Percentiles rank a stretch among this genome's conserved stretches.
Conservation (phyloP, 257 asterid species). For the Ballota nigra region DNA sequence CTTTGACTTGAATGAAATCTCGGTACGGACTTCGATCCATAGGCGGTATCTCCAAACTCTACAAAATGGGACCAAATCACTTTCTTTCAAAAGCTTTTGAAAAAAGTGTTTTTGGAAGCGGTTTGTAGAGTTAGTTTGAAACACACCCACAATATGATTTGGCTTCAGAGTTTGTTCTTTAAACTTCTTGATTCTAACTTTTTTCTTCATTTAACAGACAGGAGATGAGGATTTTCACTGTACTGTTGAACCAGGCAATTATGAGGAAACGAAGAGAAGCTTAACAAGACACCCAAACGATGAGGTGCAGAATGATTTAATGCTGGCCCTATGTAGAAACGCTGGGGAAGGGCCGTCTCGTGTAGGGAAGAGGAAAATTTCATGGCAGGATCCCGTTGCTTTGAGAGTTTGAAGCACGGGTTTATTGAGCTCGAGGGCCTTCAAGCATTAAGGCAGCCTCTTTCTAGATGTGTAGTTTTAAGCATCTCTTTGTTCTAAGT, state of each 20-base stretch:
- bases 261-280: slow-evolving; percentile 48
- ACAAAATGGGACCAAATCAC: background rate
- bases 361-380: slow-evolving; percentile 69
- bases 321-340: slow-evolving; percentile 59
- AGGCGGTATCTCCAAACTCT: background rate
- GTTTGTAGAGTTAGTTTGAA: too few species aligned
- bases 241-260: slow-evolving; percentile 30
- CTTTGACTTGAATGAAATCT: slow-evolving; percentile 79
- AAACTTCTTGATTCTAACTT: background rate
- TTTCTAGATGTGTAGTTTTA: background rate
- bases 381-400: slow-evolving; percentile 92
- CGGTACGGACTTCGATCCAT: slow-evolving; percentile 38
- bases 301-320: slow-evolving; percentile 58
- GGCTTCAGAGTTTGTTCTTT: background rate
- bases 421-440: background rate
- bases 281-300: slow-evolving; percentile 44
- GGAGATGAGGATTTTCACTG: slow-evolving; percentile 65
- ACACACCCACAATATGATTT: background rate
- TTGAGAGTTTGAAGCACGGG: slow-evolving; percentile 58
- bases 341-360: slow-evolving; percentile 65
- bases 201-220: slow-evolving; percentile 36
- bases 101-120: background rate
- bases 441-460: background rate
- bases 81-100: background rate
- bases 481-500: background rate